Base-by-base conservation (phyloP, 768 basidiomycete species). In the Strobilomyces confusus region DNA sequence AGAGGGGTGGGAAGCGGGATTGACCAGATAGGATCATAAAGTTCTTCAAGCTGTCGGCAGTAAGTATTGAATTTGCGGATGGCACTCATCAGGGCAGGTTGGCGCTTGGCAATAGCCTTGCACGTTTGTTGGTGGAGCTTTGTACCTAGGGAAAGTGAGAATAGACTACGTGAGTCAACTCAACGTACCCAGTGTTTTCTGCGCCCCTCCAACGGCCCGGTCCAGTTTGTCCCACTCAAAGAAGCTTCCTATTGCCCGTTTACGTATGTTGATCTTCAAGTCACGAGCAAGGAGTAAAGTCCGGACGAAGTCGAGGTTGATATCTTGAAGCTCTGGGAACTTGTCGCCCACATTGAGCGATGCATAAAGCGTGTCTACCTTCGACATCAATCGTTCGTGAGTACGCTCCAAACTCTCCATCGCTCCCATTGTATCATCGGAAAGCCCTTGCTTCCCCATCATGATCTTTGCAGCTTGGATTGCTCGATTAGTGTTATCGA, bases 171-270 rank as follows among this genome's bases (percentile, higher is more conserved):
- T 17, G 4, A 17, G 4, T 17, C 17, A 25, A 25, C 9, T 4
- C 4, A 9, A 9, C 19, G 13, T 42, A 48, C 47, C 52, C 8
- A 62, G 34, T 4, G 71, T 48, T 22, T 72, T 55, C 9, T 70
- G 57, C 4, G 45, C 33, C 3, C 49, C 50, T 9, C 50, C 33
- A 0, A 55, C 26, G 0, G 40, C 40, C 5, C 5, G 13, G 8
- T 55, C 49, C 1, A 51, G 9, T 19, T 55, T 55, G 14, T 55
- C 30, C 48, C 52, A 53, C 11, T 53, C 26, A 9, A 49, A 54
- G 9, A 54, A 49, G 6, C 48, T 54, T 0, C 33, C 49, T 14
- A 55, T 51, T 0, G 44, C 49, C 0, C 13, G 5, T 9, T 55
- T 55, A 0, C 26, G 0, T 22, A 55, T 47, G 25, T 55, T 55